Conservation (phyloP, 2,329 filamentous ascomycete genomes). For the Curvularia lunata region DNA sequence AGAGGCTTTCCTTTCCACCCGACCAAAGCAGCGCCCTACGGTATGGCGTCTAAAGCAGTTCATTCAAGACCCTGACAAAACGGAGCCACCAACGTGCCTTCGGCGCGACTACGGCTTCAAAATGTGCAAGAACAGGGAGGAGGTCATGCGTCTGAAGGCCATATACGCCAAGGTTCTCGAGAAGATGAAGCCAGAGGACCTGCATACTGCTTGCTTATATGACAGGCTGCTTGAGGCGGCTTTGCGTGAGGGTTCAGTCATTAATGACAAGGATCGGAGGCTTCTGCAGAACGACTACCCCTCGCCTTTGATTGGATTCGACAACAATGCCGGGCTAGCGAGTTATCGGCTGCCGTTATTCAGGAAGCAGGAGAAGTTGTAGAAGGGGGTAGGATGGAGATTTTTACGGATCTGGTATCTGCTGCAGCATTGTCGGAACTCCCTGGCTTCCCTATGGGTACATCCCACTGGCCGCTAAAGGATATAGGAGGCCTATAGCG, state of each 20-base stretch:
- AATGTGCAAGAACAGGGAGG: constrained; percentile 19
- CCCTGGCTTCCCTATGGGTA: too few relatives aligned
- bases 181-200: neutral
- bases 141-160: constrained; percentile 22
- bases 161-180: constrained; percentile 21
- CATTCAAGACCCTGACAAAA: neutral
- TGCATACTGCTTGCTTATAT: constrained; percentile 22
- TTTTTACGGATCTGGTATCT: neutral
- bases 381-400: neutral
- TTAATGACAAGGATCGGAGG: constrained; percentile 3
- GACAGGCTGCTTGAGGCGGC: constrained; percentile 15
- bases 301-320: constrained; percentile 6
- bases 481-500: neutral
- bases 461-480: neutral
- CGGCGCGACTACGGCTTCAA: constrained; percentile 32
- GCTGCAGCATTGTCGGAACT: neutral
- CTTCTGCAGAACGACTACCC: constrained; percentile 21
- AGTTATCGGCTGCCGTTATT: constrained; percentile 8
- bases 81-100: constrained; percentile 15
- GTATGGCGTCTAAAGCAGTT: constrained; percentile 32
- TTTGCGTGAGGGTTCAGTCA: neutral
- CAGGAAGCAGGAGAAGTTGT: neutral
- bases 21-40: neutral
- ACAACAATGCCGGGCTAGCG: constrained; percentile 6
- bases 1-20: constrained; percentile 17